Evolutionary conservation across 2,329 filamentous ascomycete species (phyloP).

Genomic region (Arthrobotrys sphaeroides): DNA sequence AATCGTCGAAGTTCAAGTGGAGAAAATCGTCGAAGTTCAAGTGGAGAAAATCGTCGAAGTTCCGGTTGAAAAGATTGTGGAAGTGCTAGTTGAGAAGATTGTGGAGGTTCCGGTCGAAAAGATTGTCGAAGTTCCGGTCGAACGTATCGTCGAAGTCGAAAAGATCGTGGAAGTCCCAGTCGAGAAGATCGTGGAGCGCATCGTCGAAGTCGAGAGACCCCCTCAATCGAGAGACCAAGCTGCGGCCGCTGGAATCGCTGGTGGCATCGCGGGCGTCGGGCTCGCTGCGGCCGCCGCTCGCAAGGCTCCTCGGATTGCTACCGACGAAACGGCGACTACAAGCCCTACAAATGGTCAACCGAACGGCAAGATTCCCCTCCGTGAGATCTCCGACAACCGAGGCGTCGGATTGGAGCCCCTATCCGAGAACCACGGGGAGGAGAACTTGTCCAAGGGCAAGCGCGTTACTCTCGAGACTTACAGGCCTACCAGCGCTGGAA

Average conservation of each 20-base stretch:
- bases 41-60: constrained; percentile 14
- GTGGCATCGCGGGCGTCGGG: constrained; percentile 19
- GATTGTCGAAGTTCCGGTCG: constrained; percentile 14
- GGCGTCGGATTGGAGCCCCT: constrained; percentile 85
- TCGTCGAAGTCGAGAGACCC: constrained; percentile 45
- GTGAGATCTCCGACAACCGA: constrained; percentile 64
- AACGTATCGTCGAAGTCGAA: constrained; percentile 40
- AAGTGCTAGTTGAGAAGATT: constrained; percentile 24
- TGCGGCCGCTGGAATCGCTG: not conserved
- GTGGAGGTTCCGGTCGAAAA: constrained; percentile 22
- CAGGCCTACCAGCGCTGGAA: constrained; percentile 53
- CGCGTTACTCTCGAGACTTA: constrained; percentile 50
- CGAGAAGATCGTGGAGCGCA: constrained; percentile 44
- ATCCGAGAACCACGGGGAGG: constrained; percentile 79
- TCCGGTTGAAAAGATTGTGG: constrained; percentile 1
- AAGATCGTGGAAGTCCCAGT: constrained; percentile 27
- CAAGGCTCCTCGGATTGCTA: constrained; percentile 41
- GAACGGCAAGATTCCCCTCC: constrained; percentile 45
- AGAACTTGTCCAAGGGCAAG: constrained; percentile 57
- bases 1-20: no score
- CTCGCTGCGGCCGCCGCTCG: constrained; percentile 25
- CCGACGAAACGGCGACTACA: constrained; percentile 42
- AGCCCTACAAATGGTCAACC: constrained; percentile 37
- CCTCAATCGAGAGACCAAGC: constrained; percentile 22
- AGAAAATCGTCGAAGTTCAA: constrained; percentile 25